A percentile compares a stretch with the other conserved stretches of the same genome.
Conservation (phyloP, 1,284 basidiomycete genomes). For the Leccinum pachyderme region DNA sequence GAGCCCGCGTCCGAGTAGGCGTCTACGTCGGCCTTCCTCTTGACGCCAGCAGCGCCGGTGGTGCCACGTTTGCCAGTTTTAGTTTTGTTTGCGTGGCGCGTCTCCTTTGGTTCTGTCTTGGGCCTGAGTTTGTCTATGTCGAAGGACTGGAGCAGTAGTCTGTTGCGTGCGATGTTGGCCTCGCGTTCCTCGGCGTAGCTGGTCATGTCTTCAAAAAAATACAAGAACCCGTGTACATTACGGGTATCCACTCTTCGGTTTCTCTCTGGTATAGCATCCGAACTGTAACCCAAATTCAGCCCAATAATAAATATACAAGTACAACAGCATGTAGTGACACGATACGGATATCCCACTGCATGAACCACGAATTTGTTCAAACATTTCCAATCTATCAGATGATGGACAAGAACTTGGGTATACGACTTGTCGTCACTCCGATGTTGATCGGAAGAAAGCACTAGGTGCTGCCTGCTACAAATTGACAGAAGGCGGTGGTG, state of each 20-base stretch:
- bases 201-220: conserved; percentile 15
- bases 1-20: conserved; percentile 2
- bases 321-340: conserved; percentile 4
- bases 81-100: conserved; percentile 16
- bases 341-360: not conserved
- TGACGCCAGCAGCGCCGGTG: not conserved
- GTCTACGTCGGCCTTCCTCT: conserved; percentile 20
- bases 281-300: not conserved
- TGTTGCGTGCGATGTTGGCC: conserved; percentile 52
- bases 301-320: not conserved
- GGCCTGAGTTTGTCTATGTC: conserved; percentile 43
- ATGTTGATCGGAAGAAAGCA: conserved; percentile 5
- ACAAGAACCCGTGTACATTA: not conserved
- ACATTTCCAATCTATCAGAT: conserved; percentile 7
- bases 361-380: conserved; percentile 4
- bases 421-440: conserved; percentile 11
- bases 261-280: too few species aligned
- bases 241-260: not conserved
- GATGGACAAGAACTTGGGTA: conserved; percentile 20
- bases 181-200: conserved; percentile 48
- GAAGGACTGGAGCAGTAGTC: conserved; percentile 40
- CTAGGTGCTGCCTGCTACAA: conserved; percentile 11
- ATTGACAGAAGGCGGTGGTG: conserved; percentile 3
- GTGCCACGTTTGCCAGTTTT: conserved; percentile 3
- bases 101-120: conserved; percentile 46